These are phyloP conservation scores for Suillus clintonianus DNA, from an alignment of 768 basidiomycete genomes.

Conservation along the genomic window DNA sequence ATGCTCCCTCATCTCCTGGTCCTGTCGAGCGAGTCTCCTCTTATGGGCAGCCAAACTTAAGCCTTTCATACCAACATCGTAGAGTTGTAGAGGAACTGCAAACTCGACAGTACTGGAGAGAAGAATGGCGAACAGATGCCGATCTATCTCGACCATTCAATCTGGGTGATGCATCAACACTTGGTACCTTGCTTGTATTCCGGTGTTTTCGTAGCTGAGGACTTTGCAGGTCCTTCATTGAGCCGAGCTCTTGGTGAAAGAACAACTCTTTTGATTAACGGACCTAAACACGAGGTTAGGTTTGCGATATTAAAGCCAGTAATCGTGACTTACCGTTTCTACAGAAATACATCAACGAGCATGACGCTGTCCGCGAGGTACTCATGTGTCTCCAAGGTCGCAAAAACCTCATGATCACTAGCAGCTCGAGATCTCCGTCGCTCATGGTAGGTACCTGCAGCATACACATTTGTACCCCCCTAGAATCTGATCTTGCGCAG, in stretches of 20 bases:
- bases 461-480: background rate
- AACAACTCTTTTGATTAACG: slow-evolving; percentile 39
- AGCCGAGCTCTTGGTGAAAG: slow-evolving; percentile 41
- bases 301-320: background rate
- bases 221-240: slow-evolving; percentile 45
- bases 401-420: slow-evolving; percentile 56
- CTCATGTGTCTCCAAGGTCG: slow-evolving; percentile 76
- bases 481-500: background rate
- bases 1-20: background rate
- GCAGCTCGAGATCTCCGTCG: slow-evolving; percentile 30
- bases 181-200: slow-evolving; percentile 46
- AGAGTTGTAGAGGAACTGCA: slow-evolving; percentile 63
- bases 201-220: background rate
- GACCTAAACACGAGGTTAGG: slow-evolving; percentile 45
- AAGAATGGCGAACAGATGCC: slow-evolving; percentile 58
- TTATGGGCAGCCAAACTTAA: slow-evolving; percentile 30
- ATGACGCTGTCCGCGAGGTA: slow-evolving; percentile 76
- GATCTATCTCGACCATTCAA: slow-evolving; percentile 50
- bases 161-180: slow-evolving; percentile 70
- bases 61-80: slow-evolving; percentile 41
- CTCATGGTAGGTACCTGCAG: slow-evolving; percentile 30
- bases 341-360: slow-evolving; percentile 72
- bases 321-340: background rate
- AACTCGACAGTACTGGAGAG: slow-evolving; percentile 72
- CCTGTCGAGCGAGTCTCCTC: slow-evolving; percentile 6